Percentiles rank a stretch among this genome's conserved stretches.
Conservation (phyloP, 2,329 filamentous ascomycete genomes). For the Aspergillus neoniger region DNA sequence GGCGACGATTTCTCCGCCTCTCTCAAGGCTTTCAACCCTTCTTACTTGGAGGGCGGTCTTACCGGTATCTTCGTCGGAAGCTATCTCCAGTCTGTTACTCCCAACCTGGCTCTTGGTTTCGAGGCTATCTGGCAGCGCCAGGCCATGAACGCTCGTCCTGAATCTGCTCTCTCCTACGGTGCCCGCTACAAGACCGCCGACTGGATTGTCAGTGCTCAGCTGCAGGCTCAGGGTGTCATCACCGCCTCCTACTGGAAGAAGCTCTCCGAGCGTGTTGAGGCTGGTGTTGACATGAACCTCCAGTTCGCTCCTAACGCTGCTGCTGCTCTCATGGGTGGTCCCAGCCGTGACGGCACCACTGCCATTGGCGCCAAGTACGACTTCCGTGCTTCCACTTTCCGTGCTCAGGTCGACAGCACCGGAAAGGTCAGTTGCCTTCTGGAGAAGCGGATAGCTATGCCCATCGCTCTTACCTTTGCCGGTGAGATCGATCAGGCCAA, state of each 20-base stretch:
- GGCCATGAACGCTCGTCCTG: constrained; percentile 80
- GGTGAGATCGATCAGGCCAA: constrained; percentile 95
- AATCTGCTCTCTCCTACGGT: constrained; percentile 85
- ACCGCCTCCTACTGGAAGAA: constrained; percentile 93
- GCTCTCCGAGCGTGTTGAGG: constrained; percentile 92
- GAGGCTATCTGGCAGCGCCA: constrained; percentile 93
- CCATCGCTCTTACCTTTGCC: constrained; percentile 90
- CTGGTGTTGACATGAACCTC: constrained; percentile 90
- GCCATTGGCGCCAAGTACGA: constrained; percentile 97
- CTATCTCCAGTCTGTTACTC: constrained; percentile 92
- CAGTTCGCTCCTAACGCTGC: constrained; percentile 69
- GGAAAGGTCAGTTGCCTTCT: constrained; percentile 90
- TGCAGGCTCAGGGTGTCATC: constrained; percentile 83
- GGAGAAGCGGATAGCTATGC: constrained; percentile 93
- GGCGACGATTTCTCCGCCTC: constrained; percentile 91
- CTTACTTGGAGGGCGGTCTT: constrained; percentile 82
- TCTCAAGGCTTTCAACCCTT: constrained; percentile 95
- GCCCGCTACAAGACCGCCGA: constrained; percentile 87
- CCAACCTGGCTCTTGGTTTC: constrained; percentile 80
- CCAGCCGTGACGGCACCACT: constrained; percentile 83
- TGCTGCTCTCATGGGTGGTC: constrained; percentile 72
- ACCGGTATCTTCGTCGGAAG: constrained; percentile 95
- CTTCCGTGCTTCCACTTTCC: constrained; percentile 92
- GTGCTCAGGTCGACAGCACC: constrained; percentile 91
- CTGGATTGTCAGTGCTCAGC: constrained; percentile 89